Conservation (phyloP, 176 grass and related monocot species). For the Raddia distichophylla region DNA sequence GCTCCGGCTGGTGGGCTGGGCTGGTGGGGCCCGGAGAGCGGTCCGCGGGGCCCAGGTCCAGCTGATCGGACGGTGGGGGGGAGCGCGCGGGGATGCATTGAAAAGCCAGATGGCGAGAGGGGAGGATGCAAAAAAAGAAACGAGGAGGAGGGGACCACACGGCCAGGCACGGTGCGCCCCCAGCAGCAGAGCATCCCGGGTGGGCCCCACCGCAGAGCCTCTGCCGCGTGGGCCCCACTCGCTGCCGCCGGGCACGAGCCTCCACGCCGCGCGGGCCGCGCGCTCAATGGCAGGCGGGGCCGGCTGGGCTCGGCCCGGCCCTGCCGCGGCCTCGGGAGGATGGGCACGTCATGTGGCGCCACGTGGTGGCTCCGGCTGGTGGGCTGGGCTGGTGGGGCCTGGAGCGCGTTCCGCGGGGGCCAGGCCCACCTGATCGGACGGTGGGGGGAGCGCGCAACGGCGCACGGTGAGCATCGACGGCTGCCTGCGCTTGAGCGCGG, state of each 20-base stretch:
- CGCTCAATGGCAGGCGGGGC: background rate
- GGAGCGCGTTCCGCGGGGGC: no score
- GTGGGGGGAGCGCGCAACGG: no score
- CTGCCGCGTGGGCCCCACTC: no score
- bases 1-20: background rate
- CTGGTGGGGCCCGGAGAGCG: background rate
- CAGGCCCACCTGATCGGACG: background rate
- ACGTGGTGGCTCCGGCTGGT: background rate
- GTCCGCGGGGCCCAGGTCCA: no score
- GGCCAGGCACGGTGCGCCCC: background rate
- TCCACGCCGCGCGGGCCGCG: background rate
- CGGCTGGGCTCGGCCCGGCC: no score
- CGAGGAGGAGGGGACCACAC: background rate
- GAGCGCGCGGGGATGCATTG: background rate
- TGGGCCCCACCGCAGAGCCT: background rate
- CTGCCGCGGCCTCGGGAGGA: no score
- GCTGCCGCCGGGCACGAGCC: background rate
- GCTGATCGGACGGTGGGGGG: background rate
- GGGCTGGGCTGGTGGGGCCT: background rate
- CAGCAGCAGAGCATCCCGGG: no score
- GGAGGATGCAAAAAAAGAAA: no score
- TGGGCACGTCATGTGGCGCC: background rate
- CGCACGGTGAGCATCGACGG: background rate
- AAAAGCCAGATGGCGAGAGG: background rate
- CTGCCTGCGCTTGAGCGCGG: no score